phyloP scores from a whole-genome alignment of 176 grass and related monocot species.

The Melocanna baccifera region DNA sequence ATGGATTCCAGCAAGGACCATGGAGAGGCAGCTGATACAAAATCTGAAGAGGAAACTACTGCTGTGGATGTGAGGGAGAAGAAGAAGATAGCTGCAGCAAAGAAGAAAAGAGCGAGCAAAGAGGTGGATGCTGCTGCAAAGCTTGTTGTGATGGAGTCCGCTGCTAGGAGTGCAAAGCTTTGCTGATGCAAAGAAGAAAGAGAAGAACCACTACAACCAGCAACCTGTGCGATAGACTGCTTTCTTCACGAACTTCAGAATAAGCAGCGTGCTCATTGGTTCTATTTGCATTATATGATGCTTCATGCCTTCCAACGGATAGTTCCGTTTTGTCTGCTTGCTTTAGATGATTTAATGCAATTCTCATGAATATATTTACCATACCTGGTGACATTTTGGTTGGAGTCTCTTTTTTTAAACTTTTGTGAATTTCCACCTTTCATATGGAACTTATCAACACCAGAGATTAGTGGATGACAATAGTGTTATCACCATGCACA shows the following conservation, averaged over 20 bases:
- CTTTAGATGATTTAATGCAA: not conserved
- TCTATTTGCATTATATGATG: not conserved
- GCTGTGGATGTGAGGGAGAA: slow-evolving; percentile 54
- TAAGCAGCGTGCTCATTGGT: not conserved
- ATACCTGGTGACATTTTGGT: not conserved
- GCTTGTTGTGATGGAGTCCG: slow-evolving; percentile 47
- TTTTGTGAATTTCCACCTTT: slow-evolving; percentile 5
- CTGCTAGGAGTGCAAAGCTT: slow-evolving; percentile 66
- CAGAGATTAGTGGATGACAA: not conserved
- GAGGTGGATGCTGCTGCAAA: slow-evolving; percentile 60
- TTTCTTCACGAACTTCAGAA: not conserved
- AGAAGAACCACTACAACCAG: slow-evolving; percentile 76
- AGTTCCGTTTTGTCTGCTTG: not conserved
- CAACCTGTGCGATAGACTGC: slow-evolving; percentile 49
- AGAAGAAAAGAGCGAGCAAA: slow-evolving; percentile 63
- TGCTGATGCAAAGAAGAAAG: slow-evolving; percentile 70
- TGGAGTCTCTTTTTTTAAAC: not conserved
- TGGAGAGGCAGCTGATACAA: slow-evolving; percentile 16
- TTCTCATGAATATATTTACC: not conserved
- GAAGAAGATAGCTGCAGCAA: slow-evolving; percentile 58
- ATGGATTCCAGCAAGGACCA: slow-evolving; percentile 33
- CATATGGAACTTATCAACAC: not conserved
- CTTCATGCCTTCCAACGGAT: not conserved
- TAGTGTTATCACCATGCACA: not conserved
- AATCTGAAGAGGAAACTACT: slow-evolving; percentile 36